These are phyloP conservation scores for Colletotrichum destructivum DNA, from an alignment of 2,329 filamentous ascomycete species.

Conservation along the genomic window DNA sequence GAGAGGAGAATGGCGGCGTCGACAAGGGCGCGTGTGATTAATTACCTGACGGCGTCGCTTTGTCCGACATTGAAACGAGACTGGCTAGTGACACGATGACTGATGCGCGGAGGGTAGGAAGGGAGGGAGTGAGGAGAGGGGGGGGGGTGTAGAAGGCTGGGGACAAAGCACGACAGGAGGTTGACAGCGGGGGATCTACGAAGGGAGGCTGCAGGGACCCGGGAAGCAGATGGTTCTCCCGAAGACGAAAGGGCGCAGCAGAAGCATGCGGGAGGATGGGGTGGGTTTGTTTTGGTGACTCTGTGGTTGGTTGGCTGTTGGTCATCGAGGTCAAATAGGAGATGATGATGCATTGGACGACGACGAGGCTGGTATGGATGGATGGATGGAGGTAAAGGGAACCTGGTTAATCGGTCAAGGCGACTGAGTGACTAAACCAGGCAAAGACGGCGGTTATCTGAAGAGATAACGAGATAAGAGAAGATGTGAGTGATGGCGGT, in stretches of 20 bases:
- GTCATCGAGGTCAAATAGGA: neutral
- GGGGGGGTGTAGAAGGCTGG: neutral
- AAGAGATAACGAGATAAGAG: neutral
- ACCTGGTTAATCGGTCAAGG: too few species aligned
- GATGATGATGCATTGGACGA: too few species aligned
- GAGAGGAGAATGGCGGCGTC: too few species aligned
- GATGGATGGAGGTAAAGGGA: too few species aligned
- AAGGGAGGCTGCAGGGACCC: conserved; percentile 41
- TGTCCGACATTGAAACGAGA: neutral
- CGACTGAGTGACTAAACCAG: neutral
- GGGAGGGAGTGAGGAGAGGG: too few species aligned
- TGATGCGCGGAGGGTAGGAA: neutral
- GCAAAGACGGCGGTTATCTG: neutral
- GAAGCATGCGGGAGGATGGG: neutral
- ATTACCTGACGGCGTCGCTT: neutral
- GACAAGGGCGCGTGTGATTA: too few species aligned
- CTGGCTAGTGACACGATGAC: conserved; percentile 34
- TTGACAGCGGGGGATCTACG: conserved; percentile 39
- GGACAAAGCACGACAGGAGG: conserved; percentile 12
- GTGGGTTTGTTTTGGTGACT: neutral
- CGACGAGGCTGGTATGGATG: too few species aligned
- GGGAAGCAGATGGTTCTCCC: conserved; percentile 24
- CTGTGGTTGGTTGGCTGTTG: neutral
- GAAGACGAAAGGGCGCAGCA: conserved; percentile 15
- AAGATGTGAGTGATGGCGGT: neutral